phyloP scores from a whole-genome alignment of 2,329 filamentous ascomycete species.

The Helotiales sp. region DNA sequence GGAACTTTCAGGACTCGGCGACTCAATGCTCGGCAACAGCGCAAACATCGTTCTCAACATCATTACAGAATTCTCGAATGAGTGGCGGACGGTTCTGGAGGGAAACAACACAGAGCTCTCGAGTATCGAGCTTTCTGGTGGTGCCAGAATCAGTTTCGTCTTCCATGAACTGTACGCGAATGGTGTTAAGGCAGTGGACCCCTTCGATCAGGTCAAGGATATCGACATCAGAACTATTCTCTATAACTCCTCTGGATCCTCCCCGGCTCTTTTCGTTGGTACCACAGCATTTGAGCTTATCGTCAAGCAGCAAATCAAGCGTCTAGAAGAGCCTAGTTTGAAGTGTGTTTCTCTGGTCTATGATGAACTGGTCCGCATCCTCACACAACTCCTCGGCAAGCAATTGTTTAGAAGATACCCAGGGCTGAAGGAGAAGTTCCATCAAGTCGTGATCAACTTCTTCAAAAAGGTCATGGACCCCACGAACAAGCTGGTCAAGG shows the following conservation, averaged over 20 bases:
- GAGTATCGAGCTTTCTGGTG: conserved; percentile 89
- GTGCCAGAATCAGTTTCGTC: conserved; percentile 97
- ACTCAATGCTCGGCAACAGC: conserved; percentile 93
- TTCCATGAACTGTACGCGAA: conserved; percentile 99
- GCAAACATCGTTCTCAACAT: conserved; percentile 97
- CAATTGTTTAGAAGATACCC: conserved; percentile 90
- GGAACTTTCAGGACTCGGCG: conserved; percentile 81
- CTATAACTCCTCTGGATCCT: conserved; percentile 98
- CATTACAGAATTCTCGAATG: conserved; percentile 97
- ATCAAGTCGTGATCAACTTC: conserved; percentile 86
- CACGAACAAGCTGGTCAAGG: conserved; percentile 92
- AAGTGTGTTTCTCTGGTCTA: conserved; percentile 98
- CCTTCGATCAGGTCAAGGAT: conserved; percentile 96
- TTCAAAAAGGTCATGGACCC: conserved; percentile 99
- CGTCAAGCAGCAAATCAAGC: conserved; percentile 97
- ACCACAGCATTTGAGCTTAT: conserved; percentile 98
- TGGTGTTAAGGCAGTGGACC: conserved; percentile 95
- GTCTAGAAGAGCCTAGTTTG: conserved; percentile 90
- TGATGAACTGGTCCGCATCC: conserved; percentile 93
- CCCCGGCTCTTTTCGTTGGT: conserved; percentile 93
- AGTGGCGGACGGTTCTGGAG: conserved; percentile 94
- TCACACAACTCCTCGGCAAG: conserved; percentile 86
- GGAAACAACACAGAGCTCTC: conserved; percentile 97
- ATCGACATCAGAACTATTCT: conserved; percentile 95
- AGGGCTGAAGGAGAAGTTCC: conserved; percentile 94